A percentile compares a stretch with the other conserved stretches of the same genome.
Evolutionary conservation across 2,329 filamentous ascomycete species (phyloP).

Genomic region (Keithomyces neogunnii): DNA sequence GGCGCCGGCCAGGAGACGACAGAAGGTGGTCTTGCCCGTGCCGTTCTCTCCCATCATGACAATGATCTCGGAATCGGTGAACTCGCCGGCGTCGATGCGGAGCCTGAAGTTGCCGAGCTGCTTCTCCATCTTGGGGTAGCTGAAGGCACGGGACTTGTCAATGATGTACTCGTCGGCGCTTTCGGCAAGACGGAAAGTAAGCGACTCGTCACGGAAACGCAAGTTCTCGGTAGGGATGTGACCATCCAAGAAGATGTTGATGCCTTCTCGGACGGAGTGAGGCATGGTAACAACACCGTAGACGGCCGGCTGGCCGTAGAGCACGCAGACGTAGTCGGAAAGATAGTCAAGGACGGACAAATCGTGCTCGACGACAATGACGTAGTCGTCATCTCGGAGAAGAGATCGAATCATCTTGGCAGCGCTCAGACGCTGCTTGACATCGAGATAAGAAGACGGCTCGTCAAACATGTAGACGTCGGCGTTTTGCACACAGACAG

Average conservation of each 20-base stretch:
- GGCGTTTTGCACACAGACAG: conserved; percentile 90
- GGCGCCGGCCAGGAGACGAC: conserved; percentile 86
- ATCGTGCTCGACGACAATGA: conserved; percentile 99
- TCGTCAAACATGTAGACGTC: conserved; percentile 99
- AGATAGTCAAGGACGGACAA: conserved; percentile 97
- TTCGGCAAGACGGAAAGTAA: conserved; percentile 91
- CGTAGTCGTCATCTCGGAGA: conserved; percentile 81
- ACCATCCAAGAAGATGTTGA: conserved; percentile 98
- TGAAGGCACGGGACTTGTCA: conserved; percentile 78
- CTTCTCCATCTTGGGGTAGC: conserved; percentile 88
- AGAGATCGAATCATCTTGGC: conserved; percentile 88
- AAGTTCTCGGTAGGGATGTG: conserved; percentile 98
- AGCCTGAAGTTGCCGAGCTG: conserved; percentile 84
- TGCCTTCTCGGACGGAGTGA: conserved; percentile 93
- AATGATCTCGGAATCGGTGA: conserved; percentile 96
- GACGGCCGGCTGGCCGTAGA: conserved; percentile 90
- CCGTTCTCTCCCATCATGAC: conserved; percentile 99
- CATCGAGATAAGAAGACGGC: conserved; percentile 97
- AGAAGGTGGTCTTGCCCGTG: conserved; percentile 99
- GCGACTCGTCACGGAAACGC: conserved; percentile 93
- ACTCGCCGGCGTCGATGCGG: conserved; percentile 70
- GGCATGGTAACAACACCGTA: conserved; percentile 98
- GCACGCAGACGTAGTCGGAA: conserved; percentile 94
- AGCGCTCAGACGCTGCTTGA: conserved; percentile 94
- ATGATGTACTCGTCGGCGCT: conserved; percentile 79